Evolutionary conservation across 768 basidiomycete species (phyloP).

Genomic region (Termitomyces sp.): DNA sequence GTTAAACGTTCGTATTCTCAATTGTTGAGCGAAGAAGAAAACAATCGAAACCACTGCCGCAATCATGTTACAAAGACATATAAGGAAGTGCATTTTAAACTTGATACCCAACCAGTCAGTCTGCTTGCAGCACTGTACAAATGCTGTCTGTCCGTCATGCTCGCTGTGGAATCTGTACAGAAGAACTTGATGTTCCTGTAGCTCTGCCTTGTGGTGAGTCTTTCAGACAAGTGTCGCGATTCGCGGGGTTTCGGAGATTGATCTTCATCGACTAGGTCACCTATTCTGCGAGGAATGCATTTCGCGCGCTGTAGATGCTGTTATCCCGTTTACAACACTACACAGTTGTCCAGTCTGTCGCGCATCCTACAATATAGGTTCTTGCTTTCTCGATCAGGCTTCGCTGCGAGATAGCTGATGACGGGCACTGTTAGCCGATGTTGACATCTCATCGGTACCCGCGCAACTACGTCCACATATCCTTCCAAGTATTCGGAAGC

Average conservation of each 20-base stretch:
- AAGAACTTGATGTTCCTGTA: slow-evolving; percentile 47
- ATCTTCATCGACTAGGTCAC: slow-evolving; percentile 37
- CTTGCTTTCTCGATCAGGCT: background rate
- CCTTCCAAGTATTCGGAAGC: slow-evolving; percentile 49
- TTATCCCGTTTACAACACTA: slow-evolving; percentile 37
- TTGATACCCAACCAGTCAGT: background rate
- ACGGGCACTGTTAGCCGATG: slow-evolving; percentile 27
- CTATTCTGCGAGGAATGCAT: slow-evolving; percentile 62
- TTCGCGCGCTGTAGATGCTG: slow-evolving; percentile 39
- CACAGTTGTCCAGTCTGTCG: slow-evolving; percentile 59
- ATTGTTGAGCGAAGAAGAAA: background rate
- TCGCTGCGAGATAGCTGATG: background rate
- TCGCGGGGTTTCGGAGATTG: slow-evolving; percentile 1
- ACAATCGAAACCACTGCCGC: background rate
- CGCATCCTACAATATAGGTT: slow-evolving; percentile 49
- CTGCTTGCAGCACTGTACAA: background rate
- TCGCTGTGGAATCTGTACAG: slow-evolving; percentile 57
- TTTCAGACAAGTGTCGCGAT: background rate
- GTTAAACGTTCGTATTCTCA: background rate
- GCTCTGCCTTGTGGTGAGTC: slow-evolving; percentile 59
- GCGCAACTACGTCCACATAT: slow-evolving; percentile 54
- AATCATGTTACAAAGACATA: slow-evolving; percentile 4
- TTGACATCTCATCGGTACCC: slow-evolving; percentile 46
- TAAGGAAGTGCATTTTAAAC: slow-evolving; percentile 1
- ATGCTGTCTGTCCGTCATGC: slow-evolving; percentile 24